A percentile compares a stretch with the other conserved stretches of the same genome.
Evolutionary conservation across 2,329 filamentous ascomycete species (phyloP).

Genomic region (Fusarium paranaense): DNA sequence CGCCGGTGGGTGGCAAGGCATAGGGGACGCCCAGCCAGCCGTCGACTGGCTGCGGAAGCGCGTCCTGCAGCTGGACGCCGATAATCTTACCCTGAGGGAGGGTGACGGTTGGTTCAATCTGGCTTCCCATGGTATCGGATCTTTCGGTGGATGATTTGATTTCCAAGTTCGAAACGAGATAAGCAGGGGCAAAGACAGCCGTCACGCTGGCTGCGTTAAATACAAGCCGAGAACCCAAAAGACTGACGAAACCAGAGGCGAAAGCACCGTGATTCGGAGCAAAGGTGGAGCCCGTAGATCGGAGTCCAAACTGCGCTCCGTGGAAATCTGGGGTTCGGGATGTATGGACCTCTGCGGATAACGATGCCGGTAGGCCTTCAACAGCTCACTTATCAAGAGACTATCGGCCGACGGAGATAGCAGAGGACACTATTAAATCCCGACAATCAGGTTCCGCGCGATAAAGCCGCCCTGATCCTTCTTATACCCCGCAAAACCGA

Average conservation of each 20-base stretch:
- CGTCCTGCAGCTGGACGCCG: slow-evolving; percentile 30
- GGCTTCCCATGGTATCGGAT: slow-evolving; percentile 26
- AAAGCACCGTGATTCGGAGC: background rate
- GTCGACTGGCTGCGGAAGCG: slow-evolving; percentile 47
- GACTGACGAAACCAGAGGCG: background rate
- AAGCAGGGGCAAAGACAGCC: background rate
- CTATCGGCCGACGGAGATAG: background rate
- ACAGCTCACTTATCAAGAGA: background rate
- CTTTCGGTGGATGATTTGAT: background rate
- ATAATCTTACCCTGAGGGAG: slow-evolving; percentile 39
- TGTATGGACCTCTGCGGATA: background rate
- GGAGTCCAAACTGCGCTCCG: slow-evolving; percentile 27
- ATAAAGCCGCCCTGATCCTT: background rate
- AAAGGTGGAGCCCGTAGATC: background rate
- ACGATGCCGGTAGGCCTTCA: background rate
- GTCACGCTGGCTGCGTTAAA: background rate
- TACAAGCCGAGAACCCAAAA: background rate
- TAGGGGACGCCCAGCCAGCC: slow-evolving; percentile 63
- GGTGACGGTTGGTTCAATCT: slow-evolving; percentile 23
- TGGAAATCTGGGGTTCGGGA: background rate
- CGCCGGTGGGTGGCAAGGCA: slow-evolving; percentile 57
- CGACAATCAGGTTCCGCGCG: background rate
- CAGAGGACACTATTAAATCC: background rate
- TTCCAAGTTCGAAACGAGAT: background rate
- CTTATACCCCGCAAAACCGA: slow-evolving; percentile 20